Evolutionary conservation across 768 basidiomycete genomes (phyloP), one percentile per base, ranked within the genome.

Genomic region (Paxillus ammoniavirescens): DNA sequence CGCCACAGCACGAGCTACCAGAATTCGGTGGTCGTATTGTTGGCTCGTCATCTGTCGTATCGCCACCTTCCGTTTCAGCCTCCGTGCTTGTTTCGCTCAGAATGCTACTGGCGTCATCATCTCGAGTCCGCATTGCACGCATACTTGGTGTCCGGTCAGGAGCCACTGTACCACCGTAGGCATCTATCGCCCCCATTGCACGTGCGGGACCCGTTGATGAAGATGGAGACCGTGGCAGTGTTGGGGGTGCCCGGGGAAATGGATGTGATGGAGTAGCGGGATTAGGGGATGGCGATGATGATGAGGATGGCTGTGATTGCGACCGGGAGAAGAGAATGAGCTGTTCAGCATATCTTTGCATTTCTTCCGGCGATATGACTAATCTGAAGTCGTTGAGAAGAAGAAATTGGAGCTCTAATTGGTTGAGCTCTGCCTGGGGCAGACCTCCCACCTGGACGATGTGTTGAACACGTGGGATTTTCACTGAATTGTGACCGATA

Each of bases 331-430:
- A 93, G 35, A 83, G 70, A 49, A 96, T 78, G 49, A 99, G 82
- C 59, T 94, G 88, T 62, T 94, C 91, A 2, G 93, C 93, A 69
- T 98, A 99, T 49, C 84, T 82, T 70, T 97, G 93, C 89, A 98
- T 93, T 72, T 98, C 96, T 15, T 89, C 84, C 8, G 82, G 77
- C 2, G 89, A 84, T 62, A 99, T 91, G 62, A 89, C 88, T 49
- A 99, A 80, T 14, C 84, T 77, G 65, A 99, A 99, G 74, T 98
- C 92, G 71, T 98, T 99, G 8, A 98, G 81, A 6, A 98, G 86
- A 5, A 98, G 79, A 68, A 99, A 99, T 60, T 98, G 97, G 1
- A 99, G 85, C 65, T 99, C 97, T 48, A 99, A 85, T 64, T 95
- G 92, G 70, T 99, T 98, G 47, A 99, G 83, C 67, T 96, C 93